Percentiles rank a stretch among this genome's conserved stretches.
Evolutionary conservation across 2,329 filamentous ascomycete genomes (phyloP).

Genomic region (Pseudocercospora fijiensis): DNA sequence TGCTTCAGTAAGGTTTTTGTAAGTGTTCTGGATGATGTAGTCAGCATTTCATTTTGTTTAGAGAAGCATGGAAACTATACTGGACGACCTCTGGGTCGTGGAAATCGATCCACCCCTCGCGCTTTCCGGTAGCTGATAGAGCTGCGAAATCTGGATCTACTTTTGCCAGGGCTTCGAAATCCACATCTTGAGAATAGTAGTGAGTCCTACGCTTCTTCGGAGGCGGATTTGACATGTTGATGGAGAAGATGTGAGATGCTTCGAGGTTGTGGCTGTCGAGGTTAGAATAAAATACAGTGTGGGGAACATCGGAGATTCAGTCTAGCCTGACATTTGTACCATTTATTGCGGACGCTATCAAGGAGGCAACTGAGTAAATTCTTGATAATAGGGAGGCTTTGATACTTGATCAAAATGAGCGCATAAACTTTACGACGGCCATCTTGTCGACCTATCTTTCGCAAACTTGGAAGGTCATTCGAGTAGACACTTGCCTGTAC

Average conservation of each 20-base stretch:
- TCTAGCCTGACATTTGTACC: background rate
- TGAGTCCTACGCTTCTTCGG: conserved; percentile 1
- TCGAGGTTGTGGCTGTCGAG: background rate
- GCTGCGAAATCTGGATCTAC: conserved; percentile 61
- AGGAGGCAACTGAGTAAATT: no score
- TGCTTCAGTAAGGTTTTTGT: conserved; percentile 73
- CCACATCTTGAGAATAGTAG: conserved; percentile 57
- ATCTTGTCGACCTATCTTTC: background rate
- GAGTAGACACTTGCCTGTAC: background rate
- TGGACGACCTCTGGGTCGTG: conserved; percentile 72
- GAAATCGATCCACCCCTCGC: conserved; percentile 69
- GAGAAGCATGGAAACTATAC: conserved; percentile 51
- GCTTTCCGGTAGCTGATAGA: conserved; percentile 42
- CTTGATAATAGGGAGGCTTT: background rate
- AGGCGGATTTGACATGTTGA: conserved; percentile 2
- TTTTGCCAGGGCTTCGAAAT: conserved; percentile 62
- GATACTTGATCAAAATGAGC: background rate
- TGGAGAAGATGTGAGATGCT: background rate
- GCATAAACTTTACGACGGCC: background rate
- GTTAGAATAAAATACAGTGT: background rate
- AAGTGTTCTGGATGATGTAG: conserved; percentile 49
- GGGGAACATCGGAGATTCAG: background rate
- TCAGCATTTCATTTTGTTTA: conserved; percentile 47
- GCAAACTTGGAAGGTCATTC: background rate
- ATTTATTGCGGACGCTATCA: background rate